Percentiles rank a stretch among this genome's conserved stretches.
These are phyloP conservation scores for Melanogaster broomeanus DNA, from an alignment of 768 basidiomycete species.

Conservation along the genomic window DNA sequence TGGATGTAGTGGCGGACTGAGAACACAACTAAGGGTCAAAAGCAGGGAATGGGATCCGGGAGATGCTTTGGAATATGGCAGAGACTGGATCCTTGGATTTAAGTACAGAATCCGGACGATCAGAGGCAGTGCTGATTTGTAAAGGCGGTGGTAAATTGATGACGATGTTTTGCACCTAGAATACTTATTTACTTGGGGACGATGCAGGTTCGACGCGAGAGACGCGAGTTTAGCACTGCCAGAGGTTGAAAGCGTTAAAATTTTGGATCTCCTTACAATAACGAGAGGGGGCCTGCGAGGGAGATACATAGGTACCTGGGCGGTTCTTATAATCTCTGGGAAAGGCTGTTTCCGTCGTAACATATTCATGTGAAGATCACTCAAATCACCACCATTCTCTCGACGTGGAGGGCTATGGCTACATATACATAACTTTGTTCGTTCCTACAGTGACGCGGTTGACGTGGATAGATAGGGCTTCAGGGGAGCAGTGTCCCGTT, in stretches of 20 bases:
- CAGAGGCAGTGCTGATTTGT: background rate
- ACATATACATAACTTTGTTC: no score
- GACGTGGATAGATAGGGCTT: no score
- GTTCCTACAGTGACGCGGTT: no score
- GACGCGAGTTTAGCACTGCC: no score
- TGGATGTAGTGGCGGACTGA: background rate
- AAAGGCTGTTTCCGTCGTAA: background rate
- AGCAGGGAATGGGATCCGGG: no score
- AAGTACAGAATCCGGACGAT: background rate
- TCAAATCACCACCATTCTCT: background rate
- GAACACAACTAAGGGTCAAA: background rate
- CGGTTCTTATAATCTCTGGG: background rate
- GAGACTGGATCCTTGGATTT: background rate
- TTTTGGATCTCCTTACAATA: no score
- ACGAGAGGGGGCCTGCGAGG: no score
- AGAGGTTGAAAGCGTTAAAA: no score
- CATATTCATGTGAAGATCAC: background rate
- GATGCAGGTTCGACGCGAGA: background rate
- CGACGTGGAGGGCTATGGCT: no score
- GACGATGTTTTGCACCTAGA: background rate
- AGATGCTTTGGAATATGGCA: background rate
- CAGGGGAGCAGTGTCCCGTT: no score
- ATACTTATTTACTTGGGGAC: background rate
- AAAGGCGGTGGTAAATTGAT: background rate
- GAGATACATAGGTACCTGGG: no score